Base-by-base conservation (phyloP, 2,329 filamentous ascomycete genomes). In the Arachnopeziza araneosa region DNA sequence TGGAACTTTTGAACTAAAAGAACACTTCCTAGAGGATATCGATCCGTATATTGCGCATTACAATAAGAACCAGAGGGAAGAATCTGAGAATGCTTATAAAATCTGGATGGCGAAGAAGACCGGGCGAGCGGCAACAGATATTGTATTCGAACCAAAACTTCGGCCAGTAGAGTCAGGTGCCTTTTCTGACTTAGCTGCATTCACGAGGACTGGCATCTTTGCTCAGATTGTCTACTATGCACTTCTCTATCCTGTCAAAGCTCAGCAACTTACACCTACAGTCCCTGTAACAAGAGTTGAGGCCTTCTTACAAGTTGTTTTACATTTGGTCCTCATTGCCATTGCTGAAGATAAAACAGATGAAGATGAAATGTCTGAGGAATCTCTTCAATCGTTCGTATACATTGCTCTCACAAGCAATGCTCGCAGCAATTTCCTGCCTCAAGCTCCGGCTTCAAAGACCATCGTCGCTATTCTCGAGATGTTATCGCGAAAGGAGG, bases 1-100 rank as follows among this genome's bases (percentile, higher is more conserved):
- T 19, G 95, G 96, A 60, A 96, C 91, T 0, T 99, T 99, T 69
- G 92, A 97, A 73, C 79, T 99, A 56, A 95, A 93, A 71, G 85
- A 89, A 4, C 85, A 96, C 62, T 95, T 88, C 68, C 83, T 97
- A 49, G 89, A 93, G 67, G 83, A 96, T 53, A 86, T 99, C 55
- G 96, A 99, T 72, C 95, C 96, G 0, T 99, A 97, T 73, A 95
- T 93, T 70, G 90, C 93, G 7, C 92, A 98, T 71, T 99, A 96
- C 74, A 96, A 87, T 70, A 96, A 96, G 72, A 99, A 99, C 69
- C 93, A 98, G 73, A 85, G 95, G 55, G 95, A 99, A 71, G 95
- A 99, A 73, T 91, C 93, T 0, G 95, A 99, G 74, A 87, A 84
- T 66, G 89, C 92, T 2, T 97, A 95, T 77, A 91, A 89, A 68